phyloP scores from a whole-genome alignment of 306 rosid genomes.

The Amphicarpaea edgeworthii region DNA sequence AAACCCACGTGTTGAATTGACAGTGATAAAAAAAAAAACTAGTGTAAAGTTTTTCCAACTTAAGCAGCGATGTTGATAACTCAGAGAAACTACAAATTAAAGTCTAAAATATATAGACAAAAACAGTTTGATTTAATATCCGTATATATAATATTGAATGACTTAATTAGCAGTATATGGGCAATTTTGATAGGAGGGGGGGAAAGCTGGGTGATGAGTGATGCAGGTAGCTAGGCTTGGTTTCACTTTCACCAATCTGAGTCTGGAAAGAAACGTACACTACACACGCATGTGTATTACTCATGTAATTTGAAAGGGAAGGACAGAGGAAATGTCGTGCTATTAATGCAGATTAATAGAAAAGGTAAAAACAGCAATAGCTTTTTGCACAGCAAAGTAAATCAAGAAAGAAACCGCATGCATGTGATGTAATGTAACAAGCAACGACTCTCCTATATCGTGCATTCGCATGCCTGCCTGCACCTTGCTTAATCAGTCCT shows the following conservation, averaged over 20 bases:
- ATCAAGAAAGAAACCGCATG: conserved; percentile 1
- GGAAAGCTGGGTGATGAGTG: not conserved
- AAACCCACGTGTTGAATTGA: not conserved
- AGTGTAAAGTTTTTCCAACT: too few species aligned
- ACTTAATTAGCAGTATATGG: not conserved
- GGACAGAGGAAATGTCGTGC: conserved; percentile 44
- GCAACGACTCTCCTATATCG: conserved; percentile 38
- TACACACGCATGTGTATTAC: conserved; percentile 10
- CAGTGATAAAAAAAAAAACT: not conserved
- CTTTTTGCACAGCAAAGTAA: not conserved
- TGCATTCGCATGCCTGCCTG: too few species aligned
- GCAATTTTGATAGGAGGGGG: not conserved
- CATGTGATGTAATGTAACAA: conserved; percentile 43
- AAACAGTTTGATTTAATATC: not conserved
- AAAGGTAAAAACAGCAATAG: conserved; percentile 20
- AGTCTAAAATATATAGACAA: too few species aligned
- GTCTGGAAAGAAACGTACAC: conserved; percentile 30
- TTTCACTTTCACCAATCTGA: conserved; percentile 22
- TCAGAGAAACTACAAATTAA: too few species aligned
- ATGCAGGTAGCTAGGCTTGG: conserved; percentile 28
- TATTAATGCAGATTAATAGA: conserved; percentile 28
- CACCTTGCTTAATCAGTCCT: not conserved
- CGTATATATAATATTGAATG: too few species aligned
- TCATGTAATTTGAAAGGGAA: conserved; percentile 37
- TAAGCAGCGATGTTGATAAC: too few species aligned